These are phyloP conservation scores for Corymbia citriodora DNA, from an alignment of 441 rosid genomes.

Conservation along the genomic window DNA sequence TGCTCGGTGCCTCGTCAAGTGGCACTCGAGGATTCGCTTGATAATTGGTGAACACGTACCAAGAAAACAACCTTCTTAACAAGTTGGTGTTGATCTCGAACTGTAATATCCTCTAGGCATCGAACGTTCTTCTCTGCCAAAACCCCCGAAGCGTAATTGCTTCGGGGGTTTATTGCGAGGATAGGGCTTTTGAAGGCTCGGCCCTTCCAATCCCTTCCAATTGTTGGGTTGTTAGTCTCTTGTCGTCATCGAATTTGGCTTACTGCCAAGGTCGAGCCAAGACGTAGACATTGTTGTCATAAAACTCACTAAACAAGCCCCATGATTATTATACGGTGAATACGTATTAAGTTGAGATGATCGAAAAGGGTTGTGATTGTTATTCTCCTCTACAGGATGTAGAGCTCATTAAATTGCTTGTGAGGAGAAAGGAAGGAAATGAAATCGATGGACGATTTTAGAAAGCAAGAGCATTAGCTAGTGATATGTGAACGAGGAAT, in stretches of 20 bases:
- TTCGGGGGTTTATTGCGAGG: not conserved
- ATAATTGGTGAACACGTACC: not conserved
- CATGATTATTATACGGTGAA: too few species aligned
- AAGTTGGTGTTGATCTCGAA: not conserved
- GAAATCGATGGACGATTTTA: too few species aligned
- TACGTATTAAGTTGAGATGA: not conserved
- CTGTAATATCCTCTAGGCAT: not conserved
- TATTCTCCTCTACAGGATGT: not conserved
- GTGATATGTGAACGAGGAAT: too few species aligned
- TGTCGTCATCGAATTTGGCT: not conserved
- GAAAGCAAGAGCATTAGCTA: too few species aligned
- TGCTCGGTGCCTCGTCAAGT: too few species aligned
- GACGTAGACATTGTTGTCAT: not conserved
- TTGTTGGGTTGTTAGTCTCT: not conserved
- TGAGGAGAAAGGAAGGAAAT: too few species aligned
- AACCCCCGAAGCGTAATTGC: too few species aligned
- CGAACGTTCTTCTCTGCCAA: not conserved
- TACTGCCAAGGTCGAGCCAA: not conserved
- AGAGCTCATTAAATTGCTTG: not conserved
- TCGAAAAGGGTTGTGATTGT: rapidly evolving
- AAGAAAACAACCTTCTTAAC: not conserved
- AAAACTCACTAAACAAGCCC: not conserved
- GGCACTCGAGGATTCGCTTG: not conserved
- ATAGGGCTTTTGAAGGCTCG: not conserved
- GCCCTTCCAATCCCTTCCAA: not conserved